These are phyloP conservation scores for Cymodocea nodosa DNA, from an alignment of 116 monocot species.

Conservation along the genomic window DNA sequence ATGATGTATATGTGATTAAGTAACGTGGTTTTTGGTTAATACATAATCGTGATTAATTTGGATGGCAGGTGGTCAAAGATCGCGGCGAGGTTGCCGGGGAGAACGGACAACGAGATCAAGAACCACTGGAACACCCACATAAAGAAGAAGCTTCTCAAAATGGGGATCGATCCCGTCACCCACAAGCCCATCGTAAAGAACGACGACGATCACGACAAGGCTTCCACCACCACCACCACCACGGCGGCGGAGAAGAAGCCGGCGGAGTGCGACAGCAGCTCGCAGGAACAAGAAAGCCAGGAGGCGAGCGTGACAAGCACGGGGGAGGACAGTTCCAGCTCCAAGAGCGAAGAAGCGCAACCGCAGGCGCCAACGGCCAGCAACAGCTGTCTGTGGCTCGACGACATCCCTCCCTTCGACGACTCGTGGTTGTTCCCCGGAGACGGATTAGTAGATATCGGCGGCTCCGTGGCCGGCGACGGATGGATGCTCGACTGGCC, in stretches of 20 bases:
- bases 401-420: slow-evolving; percentile 15
- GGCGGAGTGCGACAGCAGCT: not conserved
- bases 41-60: too few relatives aligned
- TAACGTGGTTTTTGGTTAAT: too few relatives aligned
- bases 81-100: slow-evolving; percentile 64
- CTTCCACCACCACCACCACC: not conserved
- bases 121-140: slow-evolving; percentile 93
- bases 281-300: not conserved
- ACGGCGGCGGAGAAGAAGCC: not conserved
- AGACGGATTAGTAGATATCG: not conserved
- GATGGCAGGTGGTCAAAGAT: slow-evolving; percentile 71
- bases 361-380: not conserved
- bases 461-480: not conserved
- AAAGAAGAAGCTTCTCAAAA: slow-evolving; percentile 75
- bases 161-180: slow-evolving; percentile 75
- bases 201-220: not conserved
- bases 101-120: slow-evolving; percentile 87
- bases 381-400: slow-evolving; percentile 14
- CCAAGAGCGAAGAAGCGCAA: not conserved
- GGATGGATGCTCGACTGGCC: not conserved
- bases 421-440: slow-evolving; percentile 13
- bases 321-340: too few relatives aligned
- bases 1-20: too few relatives aligned
- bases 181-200: slow-evolving; percentile 39
- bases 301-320: not conserved